Evolutionary conservation across 2,329 filamentous ascomycete species (phyloP), one percentile per base, ranked within the genome.

Genomic region (Chaetomium sp.): DNA sequence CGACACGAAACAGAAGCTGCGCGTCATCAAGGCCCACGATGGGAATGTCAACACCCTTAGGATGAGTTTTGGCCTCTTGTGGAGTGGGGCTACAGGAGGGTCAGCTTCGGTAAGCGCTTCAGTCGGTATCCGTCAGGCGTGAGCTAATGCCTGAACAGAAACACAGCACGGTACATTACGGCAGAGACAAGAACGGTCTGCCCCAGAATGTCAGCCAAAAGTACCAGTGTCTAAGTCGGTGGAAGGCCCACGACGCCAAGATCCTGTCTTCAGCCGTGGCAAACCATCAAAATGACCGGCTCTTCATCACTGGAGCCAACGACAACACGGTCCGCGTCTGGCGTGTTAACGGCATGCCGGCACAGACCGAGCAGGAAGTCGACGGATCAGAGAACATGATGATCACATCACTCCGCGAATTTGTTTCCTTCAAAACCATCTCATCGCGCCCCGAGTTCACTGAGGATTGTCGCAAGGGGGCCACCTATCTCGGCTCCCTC

Each of bases 241-340:
- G 71, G 75, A 74, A 66, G 63, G 94, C 93, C 0, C 94, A 99
- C 72, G 81, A 92, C 45, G 94, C 92, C 55, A 90, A 95, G 68
- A 91, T 98, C 49, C 82, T 99, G 16, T 89, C 94, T 2, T 97
- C 94, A 0, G 90, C 91, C 0, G 85, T 90, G 21, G 89, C 89
- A 0, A 87, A 81, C 0, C 86, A 90, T 74, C 85, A 89, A 33
- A 85, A 86, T 57, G 86, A 90, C 65, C 86, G 90, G n/a, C 86
- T 95, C n/a, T 95, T 92, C 74, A 92, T 97, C 58, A 97, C 94
- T 0, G 95, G 95, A 9, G 93, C 92, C 56, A 99, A 96, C 72
- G 95, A 99, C 76, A 90, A 93, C 73, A 90, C 88, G 0, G 87
- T 99, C 29, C 90, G 92, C 8, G 86, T 98, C 23, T 99, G 95